phyloP scores from a whole-genome alignment of 768 basidiomycete genomes.

The Boletellus ananiceps region DNA sequence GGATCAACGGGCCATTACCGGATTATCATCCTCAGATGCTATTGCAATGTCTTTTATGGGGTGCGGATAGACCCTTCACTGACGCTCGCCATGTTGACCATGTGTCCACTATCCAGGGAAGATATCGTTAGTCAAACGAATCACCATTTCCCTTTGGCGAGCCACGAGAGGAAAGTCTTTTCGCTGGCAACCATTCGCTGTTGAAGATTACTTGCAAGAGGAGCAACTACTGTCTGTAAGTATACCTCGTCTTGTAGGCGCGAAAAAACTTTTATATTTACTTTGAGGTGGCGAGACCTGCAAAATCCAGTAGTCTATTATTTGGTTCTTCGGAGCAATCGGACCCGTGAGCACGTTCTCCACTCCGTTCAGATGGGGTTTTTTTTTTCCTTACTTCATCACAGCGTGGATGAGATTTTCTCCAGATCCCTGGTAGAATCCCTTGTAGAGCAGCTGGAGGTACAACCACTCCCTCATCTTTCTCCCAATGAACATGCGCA shows the following conservation, averaged over 20 bases:
- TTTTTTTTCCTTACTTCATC: conserved; percentile 2
- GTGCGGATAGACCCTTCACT: conserved; percentile 39
- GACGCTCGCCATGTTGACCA: background rate
- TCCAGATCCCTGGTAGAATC: conserved; percentile 54
- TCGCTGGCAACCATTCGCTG: conserved; percentile 48
- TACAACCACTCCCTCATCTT: conserved; percentile 61
- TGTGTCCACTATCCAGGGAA: conserved; percentile 52
- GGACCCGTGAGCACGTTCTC: conserved; percentile 40
- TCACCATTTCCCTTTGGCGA: conserved; percentile 64
- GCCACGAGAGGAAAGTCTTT: conserved; percentile 15
- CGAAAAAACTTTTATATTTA: background rate
- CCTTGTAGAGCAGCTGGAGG: conserved; percentile 63
- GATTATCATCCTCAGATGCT: conserved; percentile 95
- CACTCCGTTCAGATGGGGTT: background rate
- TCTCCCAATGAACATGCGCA: conserved; percentile 79
- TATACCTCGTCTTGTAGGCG: background rate
- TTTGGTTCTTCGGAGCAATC: conserved; percentile 44
- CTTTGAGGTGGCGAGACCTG: conserved; percentile 13
- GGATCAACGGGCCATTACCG: conserved; percentile 78
- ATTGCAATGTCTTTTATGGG: conserved; percentile 88
- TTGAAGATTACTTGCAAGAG: conserved; percentile 40
- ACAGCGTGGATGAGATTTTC: conserved; percentile 51
- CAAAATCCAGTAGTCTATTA: conserved; percentile 46
- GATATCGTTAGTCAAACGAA: conserved; percentile 76
- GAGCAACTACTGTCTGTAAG: conserved; percentile 21